These are phyloP conservation scores for Massarina eburnea DNA, from an alignment of 2,329 filamentous ascomycete species.

Conservation along the genomic window DNA sequence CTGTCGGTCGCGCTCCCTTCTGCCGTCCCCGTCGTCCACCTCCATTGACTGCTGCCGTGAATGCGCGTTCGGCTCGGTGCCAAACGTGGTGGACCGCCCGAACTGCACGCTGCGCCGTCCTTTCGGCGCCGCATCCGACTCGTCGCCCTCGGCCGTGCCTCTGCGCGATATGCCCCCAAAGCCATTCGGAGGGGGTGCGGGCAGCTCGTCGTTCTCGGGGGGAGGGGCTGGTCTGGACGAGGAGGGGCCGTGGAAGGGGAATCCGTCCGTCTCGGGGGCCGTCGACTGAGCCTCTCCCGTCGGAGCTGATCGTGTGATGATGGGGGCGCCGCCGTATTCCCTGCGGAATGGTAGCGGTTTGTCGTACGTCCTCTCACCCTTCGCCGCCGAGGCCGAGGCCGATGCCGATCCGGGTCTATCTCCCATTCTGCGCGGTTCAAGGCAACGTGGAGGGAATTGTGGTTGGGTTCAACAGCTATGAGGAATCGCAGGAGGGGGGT, in stretches of 20 bases:
- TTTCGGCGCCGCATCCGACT: constrained; percentile 30
- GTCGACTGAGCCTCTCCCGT: constrained; percentile 30
- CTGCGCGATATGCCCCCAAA: constrained; percentile 37
- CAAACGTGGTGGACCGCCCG: constrained; percentile 49
- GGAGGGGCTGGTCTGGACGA: constrained; percentile 16
- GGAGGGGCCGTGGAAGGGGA: constrained; percentile 36
- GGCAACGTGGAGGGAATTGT: background rate
- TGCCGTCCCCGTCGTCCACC: constrained; percentile 63
- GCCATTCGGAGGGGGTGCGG: constrained; percentile 23
- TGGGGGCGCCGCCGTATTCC: constrained; percentile 31
- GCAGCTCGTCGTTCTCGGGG: constrained; percentile 19
- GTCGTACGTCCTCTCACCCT: constrained; percentile 12
- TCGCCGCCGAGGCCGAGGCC: constrained; percentile 20
- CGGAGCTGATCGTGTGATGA: constrained; percentile 32
- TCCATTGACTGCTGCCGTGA: constrained; percentile 68
- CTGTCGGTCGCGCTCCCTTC: constrained; percentile 49
- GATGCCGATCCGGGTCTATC: constrained; percentile 29
- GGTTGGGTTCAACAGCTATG: background rate
- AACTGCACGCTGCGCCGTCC: constrained; percentile 76
- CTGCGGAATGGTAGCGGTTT: too few species aligned
- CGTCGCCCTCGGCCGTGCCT: constrained; percentile 33
- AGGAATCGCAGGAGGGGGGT: background rate
- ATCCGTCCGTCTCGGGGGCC: constrained; percentile 29
- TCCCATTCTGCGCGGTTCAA: constrained; percentile 19
- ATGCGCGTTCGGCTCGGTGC: constrained; percentile 52